Conservation (phyloP, 345 rosid genomes). For the Sisymbrium altissimum region DNA sequence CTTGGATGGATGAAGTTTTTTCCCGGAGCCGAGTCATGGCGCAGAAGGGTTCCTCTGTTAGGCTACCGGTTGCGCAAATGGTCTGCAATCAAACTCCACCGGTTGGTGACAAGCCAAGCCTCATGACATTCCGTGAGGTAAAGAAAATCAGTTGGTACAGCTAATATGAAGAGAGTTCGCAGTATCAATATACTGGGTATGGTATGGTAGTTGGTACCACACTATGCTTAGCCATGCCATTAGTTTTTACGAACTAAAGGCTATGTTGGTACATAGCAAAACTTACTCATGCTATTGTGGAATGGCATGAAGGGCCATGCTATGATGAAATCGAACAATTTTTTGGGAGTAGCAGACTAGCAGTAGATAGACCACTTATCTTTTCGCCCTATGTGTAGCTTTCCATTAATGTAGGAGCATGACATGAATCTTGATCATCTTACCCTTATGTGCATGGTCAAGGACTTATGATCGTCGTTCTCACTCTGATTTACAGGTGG, state of each 20-base stretch:
- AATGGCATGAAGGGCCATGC: slow-evolving; percentile 4
- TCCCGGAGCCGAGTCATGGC: slow-evolving; percentile 61
- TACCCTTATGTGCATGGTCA: slow-evolving; percentile 2
- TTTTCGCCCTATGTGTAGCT: neutral
- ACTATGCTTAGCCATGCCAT: neutral
- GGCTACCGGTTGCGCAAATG: slow-evolving; percentile 77
- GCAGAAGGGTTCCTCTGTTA: slow-evolving; percentile 31
- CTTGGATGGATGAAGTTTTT: slow-evolving; percentile 96
- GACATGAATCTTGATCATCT: slow-evolving; percentile 1
- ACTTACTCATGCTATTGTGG: neutral
- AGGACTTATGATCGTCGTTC: neutral
- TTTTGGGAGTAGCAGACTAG: slow-evolving; percentile 1
- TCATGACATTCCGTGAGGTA: slow-evolving; percentile 97
- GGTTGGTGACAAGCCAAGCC: slow-evolving; percentile 91
- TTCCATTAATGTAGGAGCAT: slow-evolving; percentile 7
- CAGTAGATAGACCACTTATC: slow-evolving; percentile 3
- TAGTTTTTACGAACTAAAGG: neutral
- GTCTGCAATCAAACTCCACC: slow-evolving; percentile 98
- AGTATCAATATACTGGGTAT: neutral
- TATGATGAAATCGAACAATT: neutral
- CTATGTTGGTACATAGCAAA: neutral
- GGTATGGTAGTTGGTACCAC: neutral
- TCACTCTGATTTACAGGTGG: slow-evolving; percentile 53
- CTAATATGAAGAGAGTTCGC: neutral
- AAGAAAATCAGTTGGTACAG: neutral